phyloP scores from a whole-genome alignment of 306 rosid species.

The Ormosia semicastrata region DNA sequence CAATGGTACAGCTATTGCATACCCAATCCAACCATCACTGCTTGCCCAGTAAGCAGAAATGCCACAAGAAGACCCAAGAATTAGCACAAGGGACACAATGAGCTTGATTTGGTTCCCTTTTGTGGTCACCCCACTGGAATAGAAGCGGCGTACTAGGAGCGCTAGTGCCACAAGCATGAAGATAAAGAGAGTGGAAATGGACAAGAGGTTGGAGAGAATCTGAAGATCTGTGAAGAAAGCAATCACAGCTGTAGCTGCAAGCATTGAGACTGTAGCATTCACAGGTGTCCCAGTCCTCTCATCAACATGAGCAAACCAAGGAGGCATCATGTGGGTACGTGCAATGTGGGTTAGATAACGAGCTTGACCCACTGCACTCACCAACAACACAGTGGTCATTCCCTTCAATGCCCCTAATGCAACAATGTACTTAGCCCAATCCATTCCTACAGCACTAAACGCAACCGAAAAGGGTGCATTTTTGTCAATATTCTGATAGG shows the following conservation, averaged over 20 bases:
- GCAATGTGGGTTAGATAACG: conserved; percentile 88
- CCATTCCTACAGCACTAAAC: conserved; percentile 61
- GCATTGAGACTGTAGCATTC: conserved; percentile 69
- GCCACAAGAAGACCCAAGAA: conserved; percentile 48
- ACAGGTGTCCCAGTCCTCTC: conserved; percentile 70
- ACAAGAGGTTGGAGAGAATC: conserved; percentile 58
- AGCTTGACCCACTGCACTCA: conserved; percentile 72
- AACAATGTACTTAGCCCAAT: conserved; percentile 87
- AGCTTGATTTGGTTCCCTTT: conserved; percentile 35
- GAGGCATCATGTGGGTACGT: conserved; percentile 86
- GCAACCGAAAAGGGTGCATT: conserved; percentile 73
- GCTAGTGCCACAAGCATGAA: conserved; percentile 77
- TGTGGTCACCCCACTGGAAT: conserved; percentile 49
- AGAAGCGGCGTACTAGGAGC: conserved; percentile 71
- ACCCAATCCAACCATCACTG: conserved; percentile 52
- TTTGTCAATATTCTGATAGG: not conserved
- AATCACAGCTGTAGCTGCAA: conserved; percentile 51
- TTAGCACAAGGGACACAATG: conserved; percentile 35
- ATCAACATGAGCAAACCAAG: conserved; percentile 72
- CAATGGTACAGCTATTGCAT: conserved; percentile 35
- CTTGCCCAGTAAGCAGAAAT: conserved; percentile 43
- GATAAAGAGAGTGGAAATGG: conserved; percentile 73
- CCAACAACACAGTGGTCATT: conserved; percentile 79
- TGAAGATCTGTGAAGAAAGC: conserved; percentile 65
- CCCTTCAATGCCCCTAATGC: conserved; percentile 80